phyloP scores from a whole-genome alignment of 495 filamentous ascomycete genomes.

The Trypethelium eluteriae region DNA sequence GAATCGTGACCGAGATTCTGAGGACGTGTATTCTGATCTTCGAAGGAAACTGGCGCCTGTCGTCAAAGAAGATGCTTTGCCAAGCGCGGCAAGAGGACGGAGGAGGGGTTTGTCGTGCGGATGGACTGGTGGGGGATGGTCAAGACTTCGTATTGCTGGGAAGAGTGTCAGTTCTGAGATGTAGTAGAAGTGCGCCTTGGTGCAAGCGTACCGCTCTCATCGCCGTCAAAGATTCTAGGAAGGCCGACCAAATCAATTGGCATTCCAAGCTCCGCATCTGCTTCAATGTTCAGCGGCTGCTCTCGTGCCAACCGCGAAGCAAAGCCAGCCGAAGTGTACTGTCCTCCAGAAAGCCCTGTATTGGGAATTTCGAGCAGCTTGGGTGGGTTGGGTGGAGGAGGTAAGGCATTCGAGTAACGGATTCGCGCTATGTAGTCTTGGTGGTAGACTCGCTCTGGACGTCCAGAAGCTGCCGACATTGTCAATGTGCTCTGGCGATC shows the following conservation, averaged over 20 bases:
- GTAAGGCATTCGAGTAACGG: conserved; percentile 88
- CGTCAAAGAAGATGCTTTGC: conserved; percentile 62
- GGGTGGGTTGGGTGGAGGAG: conserved; percentile 84
- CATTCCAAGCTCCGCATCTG: conserved; percentile 96
- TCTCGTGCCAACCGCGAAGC: conserved; percentile 79
- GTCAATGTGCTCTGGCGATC: background rate
- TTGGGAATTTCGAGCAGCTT: conserved; percentile 96
- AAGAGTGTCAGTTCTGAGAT: conserved; percentile 32
- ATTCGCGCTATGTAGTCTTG: conserved; percentile 96
- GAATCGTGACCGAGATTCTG: conserved; percentile 45
- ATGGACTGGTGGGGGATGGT: conserved; percentile 61
- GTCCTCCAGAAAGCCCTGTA: conserved; percentile 67
- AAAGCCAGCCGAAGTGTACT: conserved; percentile 82
- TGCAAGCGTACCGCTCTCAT: conserved; percentile 75
- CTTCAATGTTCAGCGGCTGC: conserved; percentile 91
- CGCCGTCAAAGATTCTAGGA: conserved; percentile 86
- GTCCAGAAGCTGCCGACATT: conserved; percentile 2
- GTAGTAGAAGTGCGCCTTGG: background rate
- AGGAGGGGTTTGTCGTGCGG: conserved; percentile 76
- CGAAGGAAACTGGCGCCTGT: conserved; percentile 85
- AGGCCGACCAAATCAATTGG: conserved; percentile 90
- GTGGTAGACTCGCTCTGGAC: conserved; percentile 52
- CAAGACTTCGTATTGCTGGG: conserved; percentile 75
- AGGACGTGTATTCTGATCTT: conserved; percentile 91
- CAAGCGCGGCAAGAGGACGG: conserved; percentile 67